Percentiles rank a stretch among this genome's conserved stretches.
phyloP scores from a whole-genome alignment of 2,329 filamentous ascomycete genomes.

The Cladosporium sp. region DNA sequence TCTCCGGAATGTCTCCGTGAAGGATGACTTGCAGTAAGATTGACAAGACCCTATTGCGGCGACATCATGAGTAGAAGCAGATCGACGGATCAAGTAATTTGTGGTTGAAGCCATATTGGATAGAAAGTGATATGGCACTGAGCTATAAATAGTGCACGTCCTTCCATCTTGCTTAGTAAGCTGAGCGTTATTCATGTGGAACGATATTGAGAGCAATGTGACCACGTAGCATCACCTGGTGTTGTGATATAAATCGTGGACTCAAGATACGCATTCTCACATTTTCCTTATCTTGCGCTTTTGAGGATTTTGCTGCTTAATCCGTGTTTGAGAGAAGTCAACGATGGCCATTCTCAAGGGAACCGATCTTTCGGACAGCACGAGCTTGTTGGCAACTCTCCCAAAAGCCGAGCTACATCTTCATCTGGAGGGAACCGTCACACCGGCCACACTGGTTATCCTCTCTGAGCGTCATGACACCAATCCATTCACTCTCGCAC shows the following conservation, averaged over 20 bases:
- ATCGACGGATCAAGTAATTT: not conserved
- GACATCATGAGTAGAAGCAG: not conserved
- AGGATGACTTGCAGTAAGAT: not conserved
- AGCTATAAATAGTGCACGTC: not conserved
- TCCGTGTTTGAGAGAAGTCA: not conserved
- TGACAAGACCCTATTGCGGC: not conserved
- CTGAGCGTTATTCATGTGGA: not conserved
- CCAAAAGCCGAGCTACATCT: slow-evolving; percentile 2
- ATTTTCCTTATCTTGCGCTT: too few species aligned
- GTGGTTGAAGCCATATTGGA: not conserved
- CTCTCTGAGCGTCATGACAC: not conserved
- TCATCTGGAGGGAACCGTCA: not conserved
- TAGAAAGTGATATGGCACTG: not conserved
- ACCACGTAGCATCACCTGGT: not conserved
- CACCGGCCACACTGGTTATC: not conserved
- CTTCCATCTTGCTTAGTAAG: not conserved
- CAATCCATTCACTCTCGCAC: not conserved
- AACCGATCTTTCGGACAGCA: not conserved
- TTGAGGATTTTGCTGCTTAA: too few species aligned
- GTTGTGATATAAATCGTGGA: not conserved
- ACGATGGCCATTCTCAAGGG: not conserved
- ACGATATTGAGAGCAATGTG: not conserved
- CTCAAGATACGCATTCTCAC: too few species aligned
- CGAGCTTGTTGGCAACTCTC: not conserved
- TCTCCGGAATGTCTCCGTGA: not conserved